Conservation (phyloP, 2,329 filamentous ascomycete genomes). For the Chaetomiaceae sp. region DNA sequence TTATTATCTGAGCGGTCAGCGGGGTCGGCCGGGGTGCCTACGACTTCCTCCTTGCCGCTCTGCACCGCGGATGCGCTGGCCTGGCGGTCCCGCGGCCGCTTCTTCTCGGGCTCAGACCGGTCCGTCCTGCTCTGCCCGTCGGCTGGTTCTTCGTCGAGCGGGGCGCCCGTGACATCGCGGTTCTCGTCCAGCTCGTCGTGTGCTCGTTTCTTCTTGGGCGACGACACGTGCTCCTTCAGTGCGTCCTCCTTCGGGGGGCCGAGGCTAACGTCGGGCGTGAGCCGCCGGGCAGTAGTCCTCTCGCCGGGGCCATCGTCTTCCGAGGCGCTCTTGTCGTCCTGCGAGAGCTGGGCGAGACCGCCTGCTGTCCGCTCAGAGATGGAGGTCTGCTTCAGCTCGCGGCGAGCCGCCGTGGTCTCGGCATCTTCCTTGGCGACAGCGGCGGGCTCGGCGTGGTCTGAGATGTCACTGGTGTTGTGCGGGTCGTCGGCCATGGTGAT, state of each 20-base stretch:
- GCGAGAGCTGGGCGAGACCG: constrained; percentile 19
- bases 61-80: constrained; percentile 17
- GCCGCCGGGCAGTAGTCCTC: constrained; percentile 21
- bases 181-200: constrained; percentile 52
- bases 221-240: constrained; percentile 46
- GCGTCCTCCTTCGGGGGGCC: constrained; percentile 32
- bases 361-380: constrained; percentile 47
- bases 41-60: constrained; percentile 19
- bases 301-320: constrained; percentile 27
- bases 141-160: constrained; percentile 38
- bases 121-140: constrained; percentile 40
- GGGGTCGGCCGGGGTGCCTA: constrained; percentile 7
- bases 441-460: constrained; percentile 28
- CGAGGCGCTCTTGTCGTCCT: constrained; percentile 24
- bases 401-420: constrained; percentile 56
- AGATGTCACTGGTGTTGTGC: constrained; percentile 37
- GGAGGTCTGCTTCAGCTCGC: constrained; percentile 58
- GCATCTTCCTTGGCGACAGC: constrained; percentile 47
- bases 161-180: constrained; percentile 31
- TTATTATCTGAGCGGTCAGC: constrained; percentile 7
- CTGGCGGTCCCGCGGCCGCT: constrained; percentile 52
- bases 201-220: constrained; percentile 61
- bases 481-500: constrained; percentile 41
- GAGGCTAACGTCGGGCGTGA: constrained; percentile 33
- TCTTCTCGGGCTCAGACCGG: constrained; percentile 58